Evolutionary conservation across 257 asterid species (phyloP), one percentile per base, ranked within the genome.

Genomic region (Thymus mandschuricus): DNA sequence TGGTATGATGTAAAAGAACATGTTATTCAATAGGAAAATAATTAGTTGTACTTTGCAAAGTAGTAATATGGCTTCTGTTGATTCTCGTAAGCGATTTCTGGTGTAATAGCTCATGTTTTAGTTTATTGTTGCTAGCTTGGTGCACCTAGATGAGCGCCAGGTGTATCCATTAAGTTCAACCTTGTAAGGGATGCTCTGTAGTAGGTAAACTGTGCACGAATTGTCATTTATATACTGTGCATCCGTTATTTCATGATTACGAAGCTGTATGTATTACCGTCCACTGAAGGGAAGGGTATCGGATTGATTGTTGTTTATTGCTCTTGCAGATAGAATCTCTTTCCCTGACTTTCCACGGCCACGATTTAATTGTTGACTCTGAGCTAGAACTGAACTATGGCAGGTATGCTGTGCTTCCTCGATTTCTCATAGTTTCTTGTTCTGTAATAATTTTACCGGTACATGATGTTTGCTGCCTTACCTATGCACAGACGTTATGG

Each of bases 281-380:
- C 15, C 43, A 9, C 10, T 29, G 35, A 43, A 48, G 12, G 3
- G 41, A 29, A 34, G 41, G 41, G 6, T 38, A 38, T 28, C 21
- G 65, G 8, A 34, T 41, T 21, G 10, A 50, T 52, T 35, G 34
- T 44, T 34, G 1, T 35, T 43, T 11, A 2, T 70, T 54, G 11
- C 60, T 50, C 57, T 29, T 74, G 83, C 92, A 95, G 98, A 95
- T 95, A 66, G 99, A 95, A 71, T 95, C 99, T 66, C 87, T 95
- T 34, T 92, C 99, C 4, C 96, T 95, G 70, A 95, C 99, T 68
- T 95, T 92, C 84, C 99, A 95, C 28, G 99, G 99, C 0, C 98
- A 95, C 64, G 99, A 95, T 72, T 87, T 95, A n/a, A 88, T 95
- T 38, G 98, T 92, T 75, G 99, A 92, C 78, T 84, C 99, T 54